Evolutionary conservation across 176 grass and related monocot species (phyloP), one percentile per base, ranked within the genome.

Genomic region (Eleusine indica): DNA sequence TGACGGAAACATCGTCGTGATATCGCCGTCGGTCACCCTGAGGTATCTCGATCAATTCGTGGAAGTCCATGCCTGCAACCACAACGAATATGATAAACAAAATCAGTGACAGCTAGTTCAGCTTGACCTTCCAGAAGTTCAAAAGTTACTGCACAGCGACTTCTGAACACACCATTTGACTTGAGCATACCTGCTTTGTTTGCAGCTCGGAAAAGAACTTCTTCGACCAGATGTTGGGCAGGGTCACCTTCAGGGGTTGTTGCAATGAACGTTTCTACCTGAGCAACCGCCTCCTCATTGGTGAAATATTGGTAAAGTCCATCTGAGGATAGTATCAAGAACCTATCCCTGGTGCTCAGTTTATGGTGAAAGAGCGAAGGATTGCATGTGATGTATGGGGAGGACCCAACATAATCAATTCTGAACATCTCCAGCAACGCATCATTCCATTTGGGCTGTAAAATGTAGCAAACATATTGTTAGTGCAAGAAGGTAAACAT

Each of bases 241-340:
- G 96, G 96, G 77, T 99, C 96, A 3, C 96, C 96, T 51, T 99
- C 96, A 54, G 96, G 96, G 25, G 91, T 94, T 42, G 93, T 87
- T 9, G 89, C 84, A 5, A 99, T 89, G 77, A 99, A 99, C 89
- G 90, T 94, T 70, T 99, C 96, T 15, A 99, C 89, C 76, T 96
- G 78, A 52, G 93, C 74, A 41, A 96, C 91, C 0, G 86, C 93
- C 83, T 95, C 96, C 86, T 99, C 93, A 13, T 96, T 99, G 62
- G 96, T 99, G 70, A 99, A 93, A 65, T 99, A 99, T 46, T 99
- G 96, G 86, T 99, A 99, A 54, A 99, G 93, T 64, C 96, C 96
- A 9, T 99, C 96, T 1, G 96, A 99, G 5, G 96, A 99, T 6
- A 99, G 83, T 86, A 99, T 92, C 80, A 99, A 67, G 80, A 99